A percentile compares a stretch with the other conserved stretches of the same genome.
phyloP scores from a whole-genome alignment of 495 filamentous ascomycete species.

The Neurospora sp. region DNA sequence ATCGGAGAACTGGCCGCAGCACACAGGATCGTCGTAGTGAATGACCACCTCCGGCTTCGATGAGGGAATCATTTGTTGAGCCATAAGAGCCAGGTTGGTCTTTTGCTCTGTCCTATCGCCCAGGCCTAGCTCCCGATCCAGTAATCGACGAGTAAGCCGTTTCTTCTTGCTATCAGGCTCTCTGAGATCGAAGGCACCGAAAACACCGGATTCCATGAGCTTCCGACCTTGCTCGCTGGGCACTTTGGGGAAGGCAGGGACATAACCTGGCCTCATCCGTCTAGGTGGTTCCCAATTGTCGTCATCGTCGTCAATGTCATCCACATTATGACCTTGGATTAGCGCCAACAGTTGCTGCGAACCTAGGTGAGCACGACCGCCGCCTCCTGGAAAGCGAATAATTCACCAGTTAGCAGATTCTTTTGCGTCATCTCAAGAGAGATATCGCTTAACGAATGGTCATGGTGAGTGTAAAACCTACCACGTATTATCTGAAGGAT shows the following conservation, averaged over 20 bases:
- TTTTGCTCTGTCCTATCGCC: slow-evolving; percentile 41
- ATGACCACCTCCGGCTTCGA: slow-evolving; percentile 79
- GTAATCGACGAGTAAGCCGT: slow-evolving; percentile 54
- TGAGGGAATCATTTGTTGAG: slow-evolving; percentile 53
- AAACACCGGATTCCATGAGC: slow-evolving; percentile 70
- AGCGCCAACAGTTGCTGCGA: not conserved
- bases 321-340: not conserved
- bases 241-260: slow-evolving; percentile 55
- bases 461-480: not conserved
- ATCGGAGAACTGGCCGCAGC: slow-evolving; percentile 92
- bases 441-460: not conserved
- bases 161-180: slow-evolving; percentile 44
- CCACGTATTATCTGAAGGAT: slow-evolving; percentile 21
- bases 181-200: slow-evolving; percentile 53
- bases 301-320: slow-evolving; percentile 26
- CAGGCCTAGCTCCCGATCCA: slow-evolving; percentile 71
- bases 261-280: slow-evolving; percentile 23
- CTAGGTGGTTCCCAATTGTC: slow-evolving; percentile 2
- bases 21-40: slow-evolving; percentile 73
- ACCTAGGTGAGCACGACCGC: not conserved
- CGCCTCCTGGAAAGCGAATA: slow-evolving; percentile 16
- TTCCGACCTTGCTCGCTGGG: slow-evolving; percentile 65
- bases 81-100: slow-evolving; percentile 51
- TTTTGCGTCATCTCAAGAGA: slow-evolving; percentile 24
- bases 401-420: not conserved